These are phyloP conservation scores for Pythium aristosporum DNA, from an alignment of 352 stramenopile genomes.

Conservation along the genomic window DNA sequence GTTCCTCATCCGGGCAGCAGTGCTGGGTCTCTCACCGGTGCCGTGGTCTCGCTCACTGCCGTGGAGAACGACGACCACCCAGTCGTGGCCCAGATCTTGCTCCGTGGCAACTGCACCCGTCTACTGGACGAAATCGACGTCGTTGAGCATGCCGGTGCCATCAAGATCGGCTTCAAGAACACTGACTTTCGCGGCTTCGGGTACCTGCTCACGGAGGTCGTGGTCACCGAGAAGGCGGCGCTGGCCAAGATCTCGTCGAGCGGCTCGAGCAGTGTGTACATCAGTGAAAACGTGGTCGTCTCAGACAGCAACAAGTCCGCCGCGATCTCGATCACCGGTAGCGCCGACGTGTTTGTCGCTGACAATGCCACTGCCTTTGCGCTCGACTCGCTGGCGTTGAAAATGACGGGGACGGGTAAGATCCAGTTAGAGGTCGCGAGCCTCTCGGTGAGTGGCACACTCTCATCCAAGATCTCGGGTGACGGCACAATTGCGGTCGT, in stretches of 20 bases:
- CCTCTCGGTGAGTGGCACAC: conserved; percentile 7
- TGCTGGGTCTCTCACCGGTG: conserved; percentile 5
- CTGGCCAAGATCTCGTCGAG: conserved; percentile 39
- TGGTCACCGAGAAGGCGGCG: conserved; percentile 33
- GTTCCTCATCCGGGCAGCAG: not conserved
- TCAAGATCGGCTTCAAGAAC: conserved; percentile 60
- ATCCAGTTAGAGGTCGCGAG: conserved; percentile 39
- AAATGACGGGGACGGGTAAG: conserved; percentile 22
- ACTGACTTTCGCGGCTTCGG: conserved; percentile 39
- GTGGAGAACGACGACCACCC: not conserved
- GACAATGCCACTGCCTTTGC: conserved; percentile 33
- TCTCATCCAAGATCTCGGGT: conserved; percentile 24
- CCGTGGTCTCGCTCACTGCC: conserved; percentile 24
- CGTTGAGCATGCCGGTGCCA: conserved; percentile 33
- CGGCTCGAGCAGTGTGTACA: conserved; percentile 41
- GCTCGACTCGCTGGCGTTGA: conserved; percentile 36
- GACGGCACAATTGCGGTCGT: conserved; percentile 16
- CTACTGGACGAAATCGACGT: conserved; percentile 48
- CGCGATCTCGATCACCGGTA: conserved; percentile 8
- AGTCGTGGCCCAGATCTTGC: conserved; percentile 47
- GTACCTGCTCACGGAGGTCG: conserved; percentile 55
- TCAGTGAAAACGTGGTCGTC: conserved; percentile 29
- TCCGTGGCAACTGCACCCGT: conserved; percentile 54
- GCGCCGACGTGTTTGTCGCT: conserved; percentile 16
- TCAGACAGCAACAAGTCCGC: not conserved